Evolutionary conservation across 2,329 filamentous ascomycete genomes (phyloP), one percentile per base, ranked within the genome.

Genomic region (Colletotrichum caudatum): DNA sequence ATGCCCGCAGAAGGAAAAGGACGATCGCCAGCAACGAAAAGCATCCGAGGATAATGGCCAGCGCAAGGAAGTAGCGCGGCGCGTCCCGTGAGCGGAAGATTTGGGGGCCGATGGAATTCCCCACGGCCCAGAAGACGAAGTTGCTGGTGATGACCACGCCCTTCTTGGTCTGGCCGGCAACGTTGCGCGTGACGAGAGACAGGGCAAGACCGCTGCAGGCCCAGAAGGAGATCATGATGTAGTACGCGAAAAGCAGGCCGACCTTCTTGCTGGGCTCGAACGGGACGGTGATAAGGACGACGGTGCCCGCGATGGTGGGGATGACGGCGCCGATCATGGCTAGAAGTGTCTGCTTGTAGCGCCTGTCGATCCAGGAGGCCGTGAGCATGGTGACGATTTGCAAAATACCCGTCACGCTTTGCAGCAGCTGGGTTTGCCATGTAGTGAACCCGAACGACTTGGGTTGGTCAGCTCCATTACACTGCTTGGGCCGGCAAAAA

Each of bases 351-450:
- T 94, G 92, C 29, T 84, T 82, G 1, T 86, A 91, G 78, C 87
- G 91, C 80, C 90, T 91, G 18, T 91, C 90, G 5, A 94, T 78
- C 86, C 87, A 94, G 0, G 89, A 87, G 0, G 91, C 92, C 0
- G 83, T 83, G 35, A 94, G 81, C 4, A 94, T 83, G 3, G 93
- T 87, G 63, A 91, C 83, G 72, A 94, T 93, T 75, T 94, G 93
- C 74, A 92, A 92, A 41, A 88, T 88, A 9, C 92, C 92, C 0
- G 93, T 83, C 0, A 94, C 92, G 90, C 94, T 94, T 44, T 91
- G 88, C 29, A 95, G 82, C 2, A 95, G 83, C 80, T 94, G 92
- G 0, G 92, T 93, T 78, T 94, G 82, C 14, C 94, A 83, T 0
- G 84, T 82, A 0, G 82, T 86, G 76, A 94, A 95, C 0, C 90